Conservation (phyloP, 345 rosid genomes). For the Durio zibethinus region DNA sequence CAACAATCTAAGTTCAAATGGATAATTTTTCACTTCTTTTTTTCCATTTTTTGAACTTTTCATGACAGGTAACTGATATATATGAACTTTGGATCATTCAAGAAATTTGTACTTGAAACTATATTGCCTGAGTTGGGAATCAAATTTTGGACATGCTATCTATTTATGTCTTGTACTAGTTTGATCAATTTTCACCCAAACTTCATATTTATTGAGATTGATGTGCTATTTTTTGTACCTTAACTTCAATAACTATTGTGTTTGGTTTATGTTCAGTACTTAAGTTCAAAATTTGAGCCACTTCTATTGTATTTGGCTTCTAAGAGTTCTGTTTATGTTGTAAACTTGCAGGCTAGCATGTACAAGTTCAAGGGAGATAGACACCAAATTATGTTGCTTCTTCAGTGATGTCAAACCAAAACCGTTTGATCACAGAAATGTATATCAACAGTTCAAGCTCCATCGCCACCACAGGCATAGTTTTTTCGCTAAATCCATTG, state of each 20-base stretch:
- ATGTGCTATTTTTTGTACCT: not conserved
- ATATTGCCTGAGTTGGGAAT: not conserved
- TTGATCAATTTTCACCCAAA: not conserved
- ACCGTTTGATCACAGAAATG: constrained; percentile 56
- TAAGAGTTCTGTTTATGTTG: not conserved
- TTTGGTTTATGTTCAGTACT: too few relatives aligned
- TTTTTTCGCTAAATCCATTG: constrained; percentile 52
- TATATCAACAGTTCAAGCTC: constrained; percentile 57
- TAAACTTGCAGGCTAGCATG: constrained; percentile 44
- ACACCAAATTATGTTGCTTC: constrained; percentile 50
- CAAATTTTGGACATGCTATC: not conserved
- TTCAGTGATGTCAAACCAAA: constrained; percentile 47
- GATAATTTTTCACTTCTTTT: too few relatives aligned
- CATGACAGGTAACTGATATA: too few relatives aligned
- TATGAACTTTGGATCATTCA: too few relatives aligned
- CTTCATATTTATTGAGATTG: too few relatives aligned
- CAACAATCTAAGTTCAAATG: not conserved
- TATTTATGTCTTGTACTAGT: not conserved
- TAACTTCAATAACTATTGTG: not conserved
- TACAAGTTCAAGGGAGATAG: constrained; percentile 55
- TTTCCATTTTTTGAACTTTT: too few relatives aligned
- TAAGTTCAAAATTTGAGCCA: not conserved
- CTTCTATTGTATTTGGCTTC: not conserved
- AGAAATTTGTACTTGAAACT: not conserved
- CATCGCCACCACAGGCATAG: constrained; percentile 36